A percentile compares a stretch with the other conserved stretches of the same genome.
These are phyloP conservation scores for Chaetoceros tenuissimus DNA, from an alignment of 108 stramenopile species.

Conservation along the genomic window DNA sequence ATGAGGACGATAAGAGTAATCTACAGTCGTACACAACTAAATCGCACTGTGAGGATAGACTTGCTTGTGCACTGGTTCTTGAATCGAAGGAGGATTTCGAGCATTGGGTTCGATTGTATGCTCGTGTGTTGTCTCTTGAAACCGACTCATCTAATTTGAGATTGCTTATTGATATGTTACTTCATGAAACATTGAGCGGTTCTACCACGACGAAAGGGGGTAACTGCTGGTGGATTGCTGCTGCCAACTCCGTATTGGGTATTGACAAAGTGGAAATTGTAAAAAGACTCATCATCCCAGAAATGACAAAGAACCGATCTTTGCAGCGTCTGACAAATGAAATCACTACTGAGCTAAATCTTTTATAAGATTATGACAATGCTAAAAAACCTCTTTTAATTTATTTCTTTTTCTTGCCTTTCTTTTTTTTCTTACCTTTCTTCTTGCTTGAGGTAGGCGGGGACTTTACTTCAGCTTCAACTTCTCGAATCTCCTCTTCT, in stretches of 20 bases:
- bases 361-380: constrained; percentile 5
- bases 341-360: constrained; percentile 50
- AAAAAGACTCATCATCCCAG: constrained; percentile 43
- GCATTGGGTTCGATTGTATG: constrained; percentile 54
- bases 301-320: constrained; percentile 73
- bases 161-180: constrained; percentile 55
- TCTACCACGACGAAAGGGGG: neutral
- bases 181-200: constrained; percentile 12
- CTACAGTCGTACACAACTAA: constrained; percentile 35
- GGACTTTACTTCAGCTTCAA: too few species aligned
- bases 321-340: constrained; percentile 79
- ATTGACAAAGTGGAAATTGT: constrained; percentile 47
- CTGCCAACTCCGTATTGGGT: constrained; percentile 25
- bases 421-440: neutral
- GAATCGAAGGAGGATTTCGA: constrained; percentile 53
- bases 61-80: constrained; percentile 74
- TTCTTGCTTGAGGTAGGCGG: neutral
- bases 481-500: neutral
- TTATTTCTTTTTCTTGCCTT: neutral
- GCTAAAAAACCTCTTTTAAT: neutral
- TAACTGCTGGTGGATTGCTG: constrained; percentile 46
- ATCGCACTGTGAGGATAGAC: constrained; percentile 82
- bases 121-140: constrained; percentile 26
- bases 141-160: constrained; percentile 47
- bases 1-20: constrained; percentile 17